A percentile compares a stretch with the other conserved stretches of the same genome.
Conservation (phyloP, 148 eudicot species). For the Euryodendron excelsum region DNA sequence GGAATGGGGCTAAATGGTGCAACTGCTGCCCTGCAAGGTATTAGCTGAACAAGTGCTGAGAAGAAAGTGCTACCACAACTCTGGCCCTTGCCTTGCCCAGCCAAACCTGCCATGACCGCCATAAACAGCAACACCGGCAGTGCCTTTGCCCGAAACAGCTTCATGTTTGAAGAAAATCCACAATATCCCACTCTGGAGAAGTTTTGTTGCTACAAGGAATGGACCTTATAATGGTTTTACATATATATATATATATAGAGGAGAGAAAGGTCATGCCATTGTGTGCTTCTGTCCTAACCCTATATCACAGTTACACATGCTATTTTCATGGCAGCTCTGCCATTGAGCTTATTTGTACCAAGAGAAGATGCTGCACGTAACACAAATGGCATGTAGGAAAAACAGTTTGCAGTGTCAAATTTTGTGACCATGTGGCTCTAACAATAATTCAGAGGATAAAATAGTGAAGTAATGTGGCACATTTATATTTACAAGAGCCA, state of each 20-base stretch:
- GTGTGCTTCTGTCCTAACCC: constrained; percentile 47
- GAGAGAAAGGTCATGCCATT: constrained; percentile 26
- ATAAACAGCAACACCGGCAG: constrained; percentile 23
- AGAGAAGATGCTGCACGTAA: neutral
- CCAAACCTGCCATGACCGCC: constrained; percentile 32
- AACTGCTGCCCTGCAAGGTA: constrained; percentile 81
- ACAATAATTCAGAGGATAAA: neutral
- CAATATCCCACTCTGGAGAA: neutral
- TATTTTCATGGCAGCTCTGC: constrained; percentile 22
- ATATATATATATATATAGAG: constrained; percentile 25
- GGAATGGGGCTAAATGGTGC: constrained; percentile 71
- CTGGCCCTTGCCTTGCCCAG: constrained; percentile 40
- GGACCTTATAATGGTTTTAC: neutral
- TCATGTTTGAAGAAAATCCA: constrained; percentile 32
- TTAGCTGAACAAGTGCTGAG: constrained; percentile 77
- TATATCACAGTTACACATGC: constrained; percentile 33
- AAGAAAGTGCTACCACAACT: constrained; percentile 72
- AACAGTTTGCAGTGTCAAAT: constrained; percentile 41
- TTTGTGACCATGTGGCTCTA: constrained; percentile 23
- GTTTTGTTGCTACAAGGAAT: neutral
- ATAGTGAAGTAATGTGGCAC: too few species aligned
- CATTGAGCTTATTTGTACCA: constrained; percentile 2
- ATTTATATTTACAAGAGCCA: neutral
- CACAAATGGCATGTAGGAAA: constrained; percentile 14
- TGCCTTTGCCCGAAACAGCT: constrained; percentile 18